Evolutionary conservation across 1,284 basidiomycete genomes (phyloP).

Genomic region (Spongiforma sp.): DNA sequence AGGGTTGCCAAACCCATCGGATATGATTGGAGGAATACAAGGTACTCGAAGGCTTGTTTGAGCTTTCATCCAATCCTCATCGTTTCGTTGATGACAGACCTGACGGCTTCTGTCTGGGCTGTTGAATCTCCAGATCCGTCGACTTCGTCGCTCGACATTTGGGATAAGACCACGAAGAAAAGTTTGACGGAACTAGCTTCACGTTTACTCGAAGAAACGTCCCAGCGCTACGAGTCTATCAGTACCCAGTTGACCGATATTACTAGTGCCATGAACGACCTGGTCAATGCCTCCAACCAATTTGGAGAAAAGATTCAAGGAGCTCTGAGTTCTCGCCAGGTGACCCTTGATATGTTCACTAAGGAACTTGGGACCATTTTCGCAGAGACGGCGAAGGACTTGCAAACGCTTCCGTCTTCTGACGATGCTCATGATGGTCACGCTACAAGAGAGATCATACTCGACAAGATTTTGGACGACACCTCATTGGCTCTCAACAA

Average conservation of each 20-base stretch:
- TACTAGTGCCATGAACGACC: conserved; percentile 1
- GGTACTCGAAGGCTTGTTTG: too few species aligned
- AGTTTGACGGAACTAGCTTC: too few species aligned
- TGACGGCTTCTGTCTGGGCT: too few species aligned
- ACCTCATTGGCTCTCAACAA: background rate
- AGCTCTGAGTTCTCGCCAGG: background rate
- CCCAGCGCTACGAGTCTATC: too few species aligned
- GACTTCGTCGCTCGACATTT: too few species aligned
- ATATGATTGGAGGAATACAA: too few species aligned
- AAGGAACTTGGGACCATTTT: conserved; percentile 15
- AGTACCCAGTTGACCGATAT: conserved; percentile 4
- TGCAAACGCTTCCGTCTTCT: conserved; percentile 7
- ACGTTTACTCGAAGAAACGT: too few species aligned
- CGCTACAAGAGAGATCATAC: conserved; percentile 1
- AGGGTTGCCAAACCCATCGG: too few species aligned
- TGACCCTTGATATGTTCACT: conserved; percentile 5
- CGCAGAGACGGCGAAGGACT: background rate
- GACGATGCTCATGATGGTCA: conserved; percentile 4
- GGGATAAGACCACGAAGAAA: too few species aligned
- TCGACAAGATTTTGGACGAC: conserved; percentile 14
- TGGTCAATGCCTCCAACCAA: conserved; percentile 4
- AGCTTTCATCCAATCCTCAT: too few species aligned
- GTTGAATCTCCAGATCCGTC: too few species aligned
- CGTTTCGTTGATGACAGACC: too few species aligned
- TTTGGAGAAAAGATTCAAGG: conserved; percentile 7